Evolutionary conservation across 192 early-diverging fungal genomes (phyloP), one percentile per base, ranked within the genome.

Genomic region (Coemansia sp.): DNA sequence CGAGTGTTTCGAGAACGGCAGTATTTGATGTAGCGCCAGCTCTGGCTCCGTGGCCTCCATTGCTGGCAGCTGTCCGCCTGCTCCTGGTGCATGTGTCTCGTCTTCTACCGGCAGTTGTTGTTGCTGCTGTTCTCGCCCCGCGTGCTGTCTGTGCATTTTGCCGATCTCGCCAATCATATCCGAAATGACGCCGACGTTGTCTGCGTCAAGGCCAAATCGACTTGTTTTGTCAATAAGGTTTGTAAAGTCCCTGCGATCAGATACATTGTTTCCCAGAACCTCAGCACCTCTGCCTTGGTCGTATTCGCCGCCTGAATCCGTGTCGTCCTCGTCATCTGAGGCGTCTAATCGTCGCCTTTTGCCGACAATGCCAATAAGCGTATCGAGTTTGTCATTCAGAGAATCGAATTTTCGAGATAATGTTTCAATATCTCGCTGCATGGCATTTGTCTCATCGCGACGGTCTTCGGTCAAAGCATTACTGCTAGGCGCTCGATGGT

Each of bases 351-450:
- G 57, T 49, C 60, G 57, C 59, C 65, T 61, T 49, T 61, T 60
- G 47, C 60, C 60, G 22, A 73, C 25, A 16, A 64, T 26, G 4
- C 52, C 56, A 1, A 73, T 60, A 52, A 78, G 30, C 25, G 23
- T 23, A 34, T 78, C 76, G 16, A 78, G 70, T 31, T 79, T 79
- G 32, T 31, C 48, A 16, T 41, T 65, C 25, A 79, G 64, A 25
- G 31, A 47, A 47, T 79, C 71, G 31, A 79, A 69, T 30, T 70
- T 79, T 26, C 51, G 51, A n/a, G 76, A 57, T 31, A 79, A 28
- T 10, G 44, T 25, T 27, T 52, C 47, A 5, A 79, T 64, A 18
- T 73, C 67, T 0, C 56, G 57, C 6, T 64, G 71, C 67, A 79
- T 64, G 32, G 44, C 48, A 12, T 18, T 30, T 19, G 66, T 71